Conservation (phyloP, 768 basidiomycete species). For the Rubroboletus pulcherrimus region DNA sequence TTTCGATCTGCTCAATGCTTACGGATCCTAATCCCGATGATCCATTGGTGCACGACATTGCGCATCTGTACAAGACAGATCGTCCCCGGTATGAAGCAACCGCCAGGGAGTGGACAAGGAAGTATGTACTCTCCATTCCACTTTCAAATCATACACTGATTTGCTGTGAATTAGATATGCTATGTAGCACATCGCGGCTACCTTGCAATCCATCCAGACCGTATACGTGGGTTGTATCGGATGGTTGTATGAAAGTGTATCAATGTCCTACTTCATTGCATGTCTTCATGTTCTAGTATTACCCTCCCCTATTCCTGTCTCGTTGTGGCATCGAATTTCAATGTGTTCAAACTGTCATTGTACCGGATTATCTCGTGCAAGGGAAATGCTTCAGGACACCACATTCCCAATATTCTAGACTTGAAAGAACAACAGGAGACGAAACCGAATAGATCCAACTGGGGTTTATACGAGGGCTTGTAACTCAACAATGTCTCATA, state of each 20-base stretch:
- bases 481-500: no score
- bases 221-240: constrained; percentile 30
- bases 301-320: constrained; percentile 19
- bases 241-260: constrained; percentile 32
- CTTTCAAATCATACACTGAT: background rate
- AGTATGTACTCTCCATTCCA: constrained; percentile 52
- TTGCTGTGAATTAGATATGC: constrained; percentile 36
- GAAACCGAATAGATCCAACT: no score
- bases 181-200: constrained; percentile 43
- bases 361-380: background rate
- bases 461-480: no score
- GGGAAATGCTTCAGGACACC: background rate
- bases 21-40: constrained; percentile 99
- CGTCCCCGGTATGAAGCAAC: constrained; percentile 95
- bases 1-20: constrained; percentile 99
- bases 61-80: constrained; percentile 99
- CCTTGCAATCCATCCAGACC: constrained; percentile 17
- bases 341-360: constrained; percentile 10
- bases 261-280: constrained; percentile 31
- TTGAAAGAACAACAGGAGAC: no score
- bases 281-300: constrained; percentile 34
- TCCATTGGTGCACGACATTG: constrained; percentile 97
- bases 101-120: constrained; percentile 99
- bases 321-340: constrained; percentile 17
- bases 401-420: background rate